Conservation (phyloP, 768 basidiomycete genomes). For the Candolleomyces aberdarensis region DNA sequence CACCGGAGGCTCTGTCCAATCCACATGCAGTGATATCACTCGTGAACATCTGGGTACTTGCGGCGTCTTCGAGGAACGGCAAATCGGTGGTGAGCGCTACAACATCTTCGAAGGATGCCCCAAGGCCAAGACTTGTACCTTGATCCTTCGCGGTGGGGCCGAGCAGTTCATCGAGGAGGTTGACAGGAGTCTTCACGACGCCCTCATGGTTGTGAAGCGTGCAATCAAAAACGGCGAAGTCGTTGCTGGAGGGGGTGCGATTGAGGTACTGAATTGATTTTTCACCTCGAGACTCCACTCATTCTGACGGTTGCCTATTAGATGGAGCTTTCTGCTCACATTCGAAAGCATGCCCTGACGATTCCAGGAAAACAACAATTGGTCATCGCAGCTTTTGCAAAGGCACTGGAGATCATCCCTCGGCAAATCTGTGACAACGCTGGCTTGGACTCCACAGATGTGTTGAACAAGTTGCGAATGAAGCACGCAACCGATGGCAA, state of each 20-base stretch:
- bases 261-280: conserved; percentile 59
- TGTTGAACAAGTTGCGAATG: conserved; percentile 97
- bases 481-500: conserved; percentile 84
- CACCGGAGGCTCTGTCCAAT: conserved; percentile 91
- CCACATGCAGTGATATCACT: conserved; percentile 90
- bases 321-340: conserved; percentile 97
- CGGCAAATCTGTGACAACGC: conserved; percentile 99
- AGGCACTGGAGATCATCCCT: conserved; percentile 95
- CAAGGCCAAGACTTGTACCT: conserved; percentile 92
- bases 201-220: conserved; percentile 99
- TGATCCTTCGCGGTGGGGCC: conserved; percentile 92
- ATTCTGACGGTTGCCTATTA: conserved; percentile 26
- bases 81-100: conserved; percentile 95
- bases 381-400: conserved; percentile 93
- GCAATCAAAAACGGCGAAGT: conserved; percentile 94
- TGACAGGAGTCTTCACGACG: conserved; percentile 95
- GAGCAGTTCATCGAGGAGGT: conserved; percentile 99
- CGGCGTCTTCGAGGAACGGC: conserved; percentile 87
- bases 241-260: conserved; percentile 96
- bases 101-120: conserved; percentile 94
- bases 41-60: conserved; percentile 93
- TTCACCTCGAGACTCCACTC: conserved; percentile 1
- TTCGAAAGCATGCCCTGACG: conserved; percentile 85
- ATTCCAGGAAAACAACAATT: conserved; percentile 96
- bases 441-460: conserved; percentile 94